Conservation (phyloP, 1,284 basidiomycete species). For the Ceratorhiza oryzae-sativae region DNA sequence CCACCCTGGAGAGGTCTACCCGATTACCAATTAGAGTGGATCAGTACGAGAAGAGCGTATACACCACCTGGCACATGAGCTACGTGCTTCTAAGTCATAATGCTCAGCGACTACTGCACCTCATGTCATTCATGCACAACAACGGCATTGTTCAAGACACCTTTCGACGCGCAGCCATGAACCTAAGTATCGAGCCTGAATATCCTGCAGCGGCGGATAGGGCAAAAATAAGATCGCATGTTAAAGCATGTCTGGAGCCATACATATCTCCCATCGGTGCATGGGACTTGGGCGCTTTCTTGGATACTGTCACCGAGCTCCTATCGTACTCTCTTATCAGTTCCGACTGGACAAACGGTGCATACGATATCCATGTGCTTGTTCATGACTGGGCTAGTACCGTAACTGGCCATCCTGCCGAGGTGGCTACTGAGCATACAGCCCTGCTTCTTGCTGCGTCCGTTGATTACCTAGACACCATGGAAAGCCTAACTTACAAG, state of each 20-base stretch:
- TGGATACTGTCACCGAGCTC: background rate
- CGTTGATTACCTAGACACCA: background rate
- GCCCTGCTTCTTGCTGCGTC: background rate
- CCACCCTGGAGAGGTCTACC: background rate
- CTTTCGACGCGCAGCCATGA: background rate
- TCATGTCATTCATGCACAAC: background rate
- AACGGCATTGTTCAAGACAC: background rate
- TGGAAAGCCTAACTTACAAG: background rate
- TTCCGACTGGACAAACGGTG: background rate
- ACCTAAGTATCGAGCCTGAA: background rate
- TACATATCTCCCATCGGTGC: background rate
- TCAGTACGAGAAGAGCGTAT: background rate
- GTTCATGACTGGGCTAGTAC: slow-evolving; percentile 13
- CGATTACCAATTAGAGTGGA: background rate
- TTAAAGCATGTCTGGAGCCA: background rate
- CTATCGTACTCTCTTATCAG: background rate
- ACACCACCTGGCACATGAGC: slow-evolving; percentile 7
- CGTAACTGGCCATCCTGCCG: background rate
- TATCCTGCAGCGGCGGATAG: background rate
- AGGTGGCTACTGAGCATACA: background rate
- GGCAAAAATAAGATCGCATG: background rate
- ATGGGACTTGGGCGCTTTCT: slow-evolving; percentile 1
- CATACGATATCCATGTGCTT: background rate
- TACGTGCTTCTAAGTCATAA: background rate
- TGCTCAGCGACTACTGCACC: background rate